Percentiles rank a stretch among this genome's conserved stretches.
These are phyloP conservation scores for Neofusicoccum sp. DNA, from an alignment of 2,329 filamentous ascomycete species.

Conservation along the genomic window DNA sequence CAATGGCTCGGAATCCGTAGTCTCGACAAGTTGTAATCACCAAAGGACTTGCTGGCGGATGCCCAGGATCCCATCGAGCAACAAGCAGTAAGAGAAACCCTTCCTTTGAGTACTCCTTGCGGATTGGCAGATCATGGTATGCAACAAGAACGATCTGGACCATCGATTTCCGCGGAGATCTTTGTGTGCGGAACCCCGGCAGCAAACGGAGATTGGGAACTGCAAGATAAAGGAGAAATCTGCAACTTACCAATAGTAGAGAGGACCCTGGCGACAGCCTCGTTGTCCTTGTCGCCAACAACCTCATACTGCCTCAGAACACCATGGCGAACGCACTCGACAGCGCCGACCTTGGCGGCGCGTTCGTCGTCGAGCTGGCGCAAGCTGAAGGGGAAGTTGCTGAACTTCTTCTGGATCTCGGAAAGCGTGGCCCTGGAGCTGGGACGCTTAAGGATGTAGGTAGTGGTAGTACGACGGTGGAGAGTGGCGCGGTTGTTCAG, in stretches of 20 bases:
- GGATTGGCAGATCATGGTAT: too few species aligned
- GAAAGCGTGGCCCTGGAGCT: constrained; percentile 86
- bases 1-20: too few species aligned
- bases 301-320: constrained; percentile 96
- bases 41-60: too few species aligned
- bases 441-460: constrained; percentile 89
- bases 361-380: constrained; percentile 96
- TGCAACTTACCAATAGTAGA: constrained; percentile 80
- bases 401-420: constrained; percentile 96
- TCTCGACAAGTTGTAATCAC: too few species aligned
- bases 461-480: constrained; percentile 87
- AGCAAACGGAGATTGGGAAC: too few species aligned
- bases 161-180: too few species aligned
- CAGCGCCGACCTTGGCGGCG: constrained; percentile 89
- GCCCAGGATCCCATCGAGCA: too few species aligned
- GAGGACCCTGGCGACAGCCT: constrained; percentile 80
- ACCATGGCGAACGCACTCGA: constrained; percentile 91
- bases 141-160: too few species aligned
- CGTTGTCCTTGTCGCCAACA: constrained; percentile 86
- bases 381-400: constrained; percentile 95
- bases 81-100: too few species aligned
- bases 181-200: too few species aligned
- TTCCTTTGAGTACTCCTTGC: too few species aligned
- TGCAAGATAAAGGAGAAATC: background rate
- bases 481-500: constrained; percentile 85